phyloP scores from a whole-genome alignment of 1,284 basidiomycete genomes.

The Papiliotrema flavescens region DNA sequence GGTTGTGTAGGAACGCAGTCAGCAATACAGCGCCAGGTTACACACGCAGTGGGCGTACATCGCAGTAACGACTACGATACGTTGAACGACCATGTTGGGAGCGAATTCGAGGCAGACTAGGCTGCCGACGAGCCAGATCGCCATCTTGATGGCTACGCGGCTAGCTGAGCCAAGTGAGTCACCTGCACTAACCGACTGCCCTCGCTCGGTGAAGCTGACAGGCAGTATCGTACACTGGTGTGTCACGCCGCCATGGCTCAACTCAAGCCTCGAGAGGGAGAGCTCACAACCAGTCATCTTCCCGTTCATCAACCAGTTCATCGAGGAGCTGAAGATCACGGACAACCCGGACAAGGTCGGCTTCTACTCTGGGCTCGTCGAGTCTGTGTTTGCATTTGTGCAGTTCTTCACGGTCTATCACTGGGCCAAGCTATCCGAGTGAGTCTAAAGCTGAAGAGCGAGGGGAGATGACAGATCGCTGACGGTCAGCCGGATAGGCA shows the following conservation, averaged over 20 bases:
- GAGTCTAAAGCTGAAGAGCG: constrained; percentile 10
- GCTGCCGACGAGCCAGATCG: constrained; percentile 1
- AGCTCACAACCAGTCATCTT: constrained; percentile 44
- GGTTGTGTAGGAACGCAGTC: too few species aligned
- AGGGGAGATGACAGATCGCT: neutral
- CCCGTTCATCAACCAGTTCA: constrained; percentile 53
- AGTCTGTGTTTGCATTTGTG: constrained; percentile 45
- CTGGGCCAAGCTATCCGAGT: constrained; percentile 47
- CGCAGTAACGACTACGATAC: too few species aligned
- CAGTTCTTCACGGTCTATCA: constrained; percentile 48
- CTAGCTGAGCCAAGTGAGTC: constrained; percentile 14
- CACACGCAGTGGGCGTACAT: too few species aligned
- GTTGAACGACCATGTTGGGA: neutral
- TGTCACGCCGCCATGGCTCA: too few species aligned
- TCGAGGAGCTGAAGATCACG: constrained; percentile 48
- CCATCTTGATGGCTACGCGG: constrained; percentile 6
- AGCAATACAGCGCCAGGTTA: too few species aligned
- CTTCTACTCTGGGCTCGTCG: constrained; percentile 46
- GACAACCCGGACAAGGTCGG: constrained; percentile 46
- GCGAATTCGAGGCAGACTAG: too few species aligned
- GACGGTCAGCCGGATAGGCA: constrained; percentile 34
- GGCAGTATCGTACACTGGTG: constrained; percentile 34
- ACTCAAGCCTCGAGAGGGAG: neutral
- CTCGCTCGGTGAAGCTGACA: neutral
- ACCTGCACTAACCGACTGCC: too few species aligned